A percentile compares a stretch with the other conserved stretches of the same genome.
phyloP scores from a whole-genome alignment of 2,329 filamentous ascomycete genomes.

The Neocucurbitaria cava region DNA sequence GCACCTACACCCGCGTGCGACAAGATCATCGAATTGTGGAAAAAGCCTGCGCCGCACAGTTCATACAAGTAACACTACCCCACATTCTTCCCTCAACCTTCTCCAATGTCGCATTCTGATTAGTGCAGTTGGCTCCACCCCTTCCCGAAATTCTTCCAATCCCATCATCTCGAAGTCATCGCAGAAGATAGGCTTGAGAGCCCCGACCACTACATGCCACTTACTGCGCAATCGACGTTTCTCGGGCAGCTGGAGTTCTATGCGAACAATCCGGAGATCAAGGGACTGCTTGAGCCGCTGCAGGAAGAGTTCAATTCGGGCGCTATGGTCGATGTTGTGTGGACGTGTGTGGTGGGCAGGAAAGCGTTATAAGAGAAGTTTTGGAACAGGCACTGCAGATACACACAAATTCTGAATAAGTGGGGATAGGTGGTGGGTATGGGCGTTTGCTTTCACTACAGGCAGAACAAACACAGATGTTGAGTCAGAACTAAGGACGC shows the following conservation, averaged over 20 bases:
- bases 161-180: constrained; percentile 2
- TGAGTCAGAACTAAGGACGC: too few relatives aligned
- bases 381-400: too few relatives aligned
- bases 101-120: background rate
- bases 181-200: constrained; percentile 8
- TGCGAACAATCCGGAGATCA: background rate
- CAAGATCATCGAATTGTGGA: constrained; percentile 6
- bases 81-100: background rate
- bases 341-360: background rate
- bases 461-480: too few relatives aligned
- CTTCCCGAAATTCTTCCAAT: constrained; percentile 1
- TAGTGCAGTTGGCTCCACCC: constrained; percentile 10
- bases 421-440: too few relatives aligned
- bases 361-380: background rate
- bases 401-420: too few relatives aligned
- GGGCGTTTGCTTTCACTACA: too few relatives aligned
- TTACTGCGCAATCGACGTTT: constrained; percentile 5
- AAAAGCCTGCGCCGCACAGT: constrained; percentile 12
- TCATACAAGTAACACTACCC: constrained; percentile 8
- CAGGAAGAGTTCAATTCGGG: background rate
- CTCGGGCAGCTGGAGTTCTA: constrained; percentile 5
- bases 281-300: background rate
- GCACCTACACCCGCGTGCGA: constrained; percentile 9
- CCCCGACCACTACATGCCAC: constrained; percentile 6
- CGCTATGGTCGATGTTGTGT: background rate